A percentile compares a stretch with the other conserved stretches of the same genome.
phyloP scores from a whole-genome alignment of 2,329 filamentous ascomycete genomes.

The Aspergillus costaricaensis region DNA sequence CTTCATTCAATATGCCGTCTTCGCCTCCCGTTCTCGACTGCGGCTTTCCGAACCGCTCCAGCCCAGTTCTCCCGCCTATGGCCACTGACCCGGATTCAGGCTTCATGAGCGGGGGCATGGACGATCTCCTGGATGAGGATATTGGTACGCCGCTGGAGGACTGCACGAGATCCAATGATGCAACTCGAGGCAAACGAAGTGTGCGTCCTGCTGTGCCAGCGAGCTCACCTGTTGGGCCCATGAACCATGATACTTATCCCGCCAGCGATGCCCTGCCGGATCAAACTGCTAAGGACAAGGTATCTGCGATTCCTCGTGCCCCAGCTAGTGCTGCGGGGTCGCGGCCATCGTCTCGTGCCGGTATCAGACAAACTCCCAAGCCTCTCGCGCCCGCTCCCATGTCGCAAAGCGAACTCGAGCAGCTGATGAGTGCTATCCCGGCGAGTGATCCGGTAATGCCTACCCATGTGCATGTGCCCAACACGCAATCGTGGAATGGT shows the following conservation, averaged over 20 bases:
- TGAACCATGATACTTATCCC: constrained; percentile 23
- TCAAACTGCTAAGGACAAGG: constrained; percentile 24
- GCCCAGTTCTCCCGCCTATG: constrained; percentile 70
- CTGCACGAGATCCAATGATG: constrained; percentile 22
- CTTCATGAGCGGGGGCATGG: constrained; percentile 77
- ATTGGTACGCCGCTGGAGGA: constrained; percentile 32
- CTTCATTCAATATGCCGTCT: constrained; percentile 80
- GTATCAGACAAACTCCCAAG: constrained; percentile 37
- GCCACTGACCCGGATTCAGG: constrained; percentile 67
- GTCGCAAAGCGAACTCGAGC: constrained; percentile 37
- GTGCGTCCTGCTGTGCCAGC: constrained; percentile 28
- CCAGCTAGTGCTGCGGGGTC: constrained; percentile 34
- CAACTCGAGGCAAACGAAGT: constrained; percentile 22
- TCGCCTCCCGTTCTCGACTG: constrained; percentile 79
- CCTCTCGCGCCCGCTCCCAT: constrained; percentile 42
- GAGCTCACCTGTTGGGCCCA: constrained; percentile 30
- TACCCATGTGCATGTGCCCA: constrained; percentile 14
- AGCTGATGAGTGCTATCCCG: constrained; percentile 38
- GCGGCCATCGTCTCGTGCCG: constrained; percentile 41
- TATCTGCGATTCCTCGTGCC: constrained; percentile 27
- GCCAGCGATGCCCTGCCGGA: constrained; percentile 23
- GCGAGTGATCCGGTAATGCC: constrained; percentile 54
- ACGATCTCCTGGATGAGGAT: constrained; percentile 69
- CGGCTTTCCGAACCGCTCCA: constrained; percentile 69
- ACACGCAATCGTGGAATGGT: constrained; percentile 42